These are phyloP conservation scores for Starmerella etchellsii DNA, from an alignment of 805 yeast genomes.

Conservation along the genomic window DNA sequence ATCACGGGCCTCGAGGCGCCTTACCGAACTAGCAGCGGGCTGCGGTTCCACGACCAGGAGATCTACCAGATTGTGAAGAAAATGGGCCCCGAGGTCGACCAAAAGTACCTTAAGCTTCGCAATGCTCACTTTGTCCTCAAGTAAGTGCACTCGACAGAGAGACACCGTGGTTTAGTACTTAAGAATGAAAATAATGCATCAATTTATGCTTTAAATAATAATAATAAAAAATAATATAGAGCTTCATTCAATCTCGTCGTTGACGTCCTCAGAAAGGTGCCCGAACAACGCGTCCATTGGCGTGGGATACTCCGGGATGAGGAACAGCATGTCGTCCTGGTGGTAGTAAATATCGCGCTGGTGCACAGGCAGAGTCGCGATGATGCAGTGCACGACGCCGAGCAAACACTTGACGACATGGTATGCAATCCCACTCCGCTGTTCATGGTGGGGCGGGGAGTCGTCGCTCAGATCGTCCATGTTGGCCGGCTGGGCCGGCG, in stretches of 20 bases:
- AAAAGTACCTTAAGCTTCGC: constrained; percentile 74
- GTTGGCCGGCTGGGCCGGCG: constrained; percentile 3
- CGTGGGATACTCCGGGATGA: constrained; percentile 21
- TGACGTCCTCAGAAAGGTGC: constrained; percentile 1
- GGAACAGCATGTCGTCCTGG: constrained; percentile 1
- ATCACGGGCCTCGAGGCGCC: constrained; percentile 75
- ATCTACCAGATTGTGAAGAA: constrained; percentile 61
- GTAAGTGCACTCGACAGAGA: constrained; percentile 23
- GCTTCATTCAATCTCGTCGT: not conserved
- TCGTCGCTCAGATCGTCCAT: constrained; percentile 7
- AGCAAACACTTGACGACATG: constrained; percentile 17
- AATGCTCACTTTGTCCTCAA: constrained; percentile 79
- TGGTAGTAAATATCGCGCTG: constrained; percentile 10
- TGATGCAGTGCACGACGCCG: constrained; percentile 18
- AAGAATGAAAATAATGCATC: too few species aligned
- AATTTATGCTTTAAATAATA: not conserved
- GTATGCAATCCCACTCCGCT: constrained; percentile 6
- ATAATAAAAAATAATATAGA: not conserved
- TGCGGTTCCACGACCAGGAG: constrained; percentile 73
- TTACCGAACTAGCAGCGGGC: constrained; percentile 61
- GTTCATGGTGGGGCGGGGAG: not conserved
- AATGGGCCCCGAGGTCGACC: constrained; percentile 85
- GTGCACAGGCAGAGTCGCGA: constrained; percentile 18
- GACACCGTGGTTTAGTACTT: too few species aligned
- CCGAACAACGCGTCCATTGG: constrained; percentile 19